Evolutionary conservation across 208 protist species (phyloP), one percentile per base, ranked within the genome.

Genomic region (Leptomonas seymouri): DNA sequence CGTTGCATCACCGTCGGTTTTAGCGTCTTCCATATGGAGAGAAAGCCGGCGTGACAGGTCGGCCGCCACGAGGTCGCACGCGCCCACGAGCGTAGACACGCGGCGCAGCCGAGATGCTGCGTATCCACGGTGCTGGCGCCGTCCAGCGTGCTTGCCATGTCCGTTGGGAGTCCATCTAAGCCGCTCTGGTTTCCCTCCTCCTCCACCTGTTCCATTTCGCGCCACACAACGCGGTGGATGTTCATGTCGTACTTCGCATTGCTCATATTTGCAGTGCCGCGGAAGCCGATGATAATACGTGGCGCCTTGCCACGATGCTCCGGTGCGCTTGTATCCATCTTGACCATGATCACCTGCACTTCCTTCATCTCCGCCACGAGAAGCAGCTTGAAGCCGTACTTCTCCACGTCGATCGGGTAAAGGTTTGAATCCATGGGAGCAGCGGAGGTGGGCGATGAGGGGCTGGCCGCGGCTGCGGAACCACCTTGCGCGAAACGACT

Each of bases 271-370:
- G 71, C 75, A 25, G 93, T 97, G 11, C 93, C 93, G 25, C 93
- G 87, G 70, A 97, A 97, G 54, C 83, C 80, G 59, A 97, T 84
- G 67, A 95, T 82, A 49, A 97, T 74, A 55, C 91, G 85, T 34
- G 87, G 85, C 11, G 81, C 76, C 67, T 95, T 95, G 21, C 78
- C 72, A 0, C 56, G 39, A 60, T 91, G 84, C 57, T 86, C 75
- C 9, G 67, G 65, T 4, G 60, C 60, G 12, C 39, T 66, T 15
- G 57, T 57, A 60, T 92, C 76, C 77, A 93, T 89, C 60, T 75
- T 64, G 16, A 76, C 76, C 39, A 96, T 86, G 21, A 97, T 65
- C 31, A 92, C 84, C 70, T 96, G 90, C 58, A 95, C 90, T 23
- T 87, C 79, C 58, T 78, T 74, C 41, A 76, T 74, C 56, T 90